Base-by-base conservation (phyloP, 2,329 filamentous ascomycete genomes). In the Aspergillus brasiliensis region DNA sequence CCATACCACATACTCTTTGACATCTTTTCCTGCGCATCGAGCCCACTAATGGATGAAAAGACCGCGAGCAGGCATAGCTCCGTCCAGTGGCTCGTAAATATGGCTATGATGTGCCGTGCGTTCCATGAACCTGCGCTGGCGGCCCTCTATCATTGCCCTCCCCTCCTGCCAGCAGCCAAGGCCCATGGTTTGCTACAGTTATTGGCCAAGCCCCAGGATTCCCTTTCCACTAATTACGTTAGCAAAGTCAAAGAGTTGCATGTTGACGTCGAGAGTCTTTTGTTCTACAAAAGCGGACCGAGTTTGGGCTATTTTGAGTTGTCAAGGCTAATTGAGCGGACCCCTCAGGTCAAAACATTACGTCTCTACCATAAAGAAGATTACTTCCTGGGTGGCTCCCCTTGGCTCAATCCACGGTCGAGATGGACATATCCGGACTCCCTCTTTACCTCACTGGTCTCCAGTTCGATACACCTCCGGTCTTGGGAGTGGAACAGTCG, bases 111-210 rank as follows among this genome's bases (percentile, higher is more conserved):
- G 15, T 93, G 88, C 66, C 84, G 81, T 53, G 74, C 81, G 2
- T 91, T 93, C 59, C 78, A 84, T 0, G 91, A 92, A 67, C 89
- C 91, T 5, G 90, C 90, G 1, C 75, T 95, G 53, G 87, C 87
- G 5, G 88, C 86, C 1, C 80, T 96, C 5, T 95, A 95, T 72
- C 81, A 83, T 49, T 85, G 81, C 5, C 91, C 91, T 8, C 87
- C 87, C 1, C 78, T 95, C 47, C 81, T 84, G 60, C 81, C 82
- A 1, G 75, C 80, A 37, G 73, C 76, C 34, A 81, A 83, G 62
- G 78, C 79, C 11, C 80, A 81, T 62, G 73, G 77, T 40, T 72
- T 86, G 19, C 69, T 84, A 15, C 70, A 80, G 25, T 77, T 88
- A 37, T 80, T 95, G 8, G 81, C 83, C n/a, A 76, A 79, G 15